These are phyloP conservation scores for Astragalus membranaceus DNA, from an alignment of 306 rosid genomes.

Conservation along the genomic window DNA sequence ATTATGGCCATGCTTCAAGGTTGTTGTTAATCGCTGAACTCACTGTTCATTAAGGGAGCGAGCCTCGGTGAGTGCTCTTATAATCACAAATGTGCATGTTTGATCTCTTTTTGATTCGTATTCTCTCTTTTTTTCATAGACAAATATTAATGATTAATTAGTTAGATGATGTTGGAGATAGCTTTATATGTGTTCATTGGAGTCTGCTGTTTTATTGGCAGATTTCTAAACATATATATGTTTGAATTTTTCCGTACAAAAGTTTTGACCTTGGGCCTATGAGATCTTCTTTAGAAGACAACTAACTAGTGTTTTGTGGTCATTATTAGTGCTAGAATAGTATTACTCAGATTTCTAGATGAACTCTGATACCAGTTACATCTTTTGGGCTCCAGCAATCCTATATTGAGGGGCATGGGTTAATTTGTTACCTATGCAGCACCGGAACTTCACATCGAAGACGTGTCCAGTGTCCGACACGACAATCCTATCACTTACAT, in stretches of 20 bases:
- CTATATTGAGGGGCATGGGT: too few species aligned
- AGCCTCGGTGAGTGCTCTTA: conserved; percentile 37
- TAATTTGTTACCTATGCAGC: too few species aligned
- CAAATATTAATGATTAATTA: too few species aligned
- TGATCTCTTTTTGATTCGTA: conserved; percentile 35
- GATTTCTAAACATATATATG: conserved; percentile 2
- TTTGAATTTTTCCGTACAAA: conserved; percentile 3
- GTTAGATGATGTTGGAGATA: neutral
- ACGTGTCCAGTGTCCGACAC: too few species aligned
- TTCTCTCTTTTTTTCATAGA: neutral
- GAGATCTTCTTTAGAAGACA: conserved; percentile 4
- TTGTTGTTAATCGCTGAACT: conserved; percentile 27
- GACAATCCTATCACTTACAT: too few species aligned
- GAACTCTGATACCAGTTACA: too few species aligned
- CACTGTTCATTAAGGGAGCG: conserved; percentile 29
- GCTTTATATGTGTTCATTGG: neutral
- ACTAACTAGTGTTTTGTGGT: too few species aligned
- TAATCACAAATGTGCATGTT: conserved; percentile 33
- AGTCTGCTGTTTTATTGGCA: conserved; percentile 17
- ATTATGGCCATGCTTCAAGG: conserved; percentile 17
- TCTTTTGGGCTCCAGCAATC: too few species aligned
- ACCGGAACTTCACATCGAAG: too few species aligned
- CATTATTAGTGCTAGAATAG: too few species aligned
- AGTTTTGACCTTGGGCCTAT: neutral
- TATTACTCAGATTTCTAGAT: too few species aligned